A percentile compares a stretch with the other conserved stretches of the same genome.
Evolutionary conservation across 768 basidiomycete species (phyloP).

Genomic region (Hypholoma fasciculare): DNA sequence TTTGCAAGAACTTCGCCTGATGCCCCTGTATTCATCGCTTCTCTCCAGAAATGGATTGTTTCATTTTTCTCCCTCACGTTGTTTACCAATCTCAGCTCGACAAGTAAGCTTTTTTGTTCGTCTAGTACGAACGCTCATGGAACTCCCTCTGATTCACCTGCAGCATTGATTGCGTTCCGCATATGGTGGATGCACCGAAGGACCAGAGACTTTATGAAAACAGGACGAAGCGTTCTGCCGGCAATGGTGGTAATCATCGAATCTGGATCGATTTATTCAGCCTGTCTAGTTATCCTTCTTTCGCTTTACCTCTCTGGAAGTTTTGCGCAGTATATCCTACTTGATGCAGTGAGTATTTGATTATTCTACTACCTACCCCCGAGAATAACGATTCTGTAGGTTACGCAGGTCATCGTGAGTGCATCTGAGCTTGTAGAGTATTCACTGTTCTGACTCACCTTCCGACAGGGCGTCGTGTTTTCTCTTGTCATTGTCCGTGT

Average conservation of each 20-base stretch:
- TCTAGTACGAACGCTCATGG: not conserved
- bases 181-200: slow-evolving; percentile 8
- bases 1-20: slow-evolving; percentile 7
- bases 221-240: slow-evolving; percentile 3
- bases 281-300: slow-evolving; percentile 8
- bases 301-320: slow-evolving; percentile 11
- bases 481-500: slow-evolving; percentile 4
- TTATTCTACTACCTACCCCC: too few species aligned
- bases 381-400: not conserved
- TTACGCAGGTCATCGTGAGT: slow-evolving; percentile 12
- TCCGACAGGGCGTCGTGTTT: not conserved
- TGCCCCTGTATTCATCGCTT: slow-evolving; percentile 7
- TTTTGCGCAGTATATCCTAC: slow-evolving; percentile 11
- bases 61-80: not conserved
- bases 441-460: too few species aligned
- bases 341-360: slow-evolving; percentile 11
- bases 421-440: too few species aligned
- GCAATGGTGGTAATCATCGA: slow-evolving; percentile 12
- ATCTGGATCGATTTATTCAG: slow-evolving; percentile 14
- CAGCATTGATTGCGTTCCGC: slow-evolving; percentile 8
- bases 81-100: not conserved
- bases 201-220: not conserved
- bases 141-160: not conserved
- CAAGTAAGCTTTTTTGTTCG: not conserved
- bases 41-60: slow-evolving; percentile 10